These are phyloP conservation scores for Verticillium alfalfae DNA, from an alignment of 2,329 filamentous ascomycete genomes.

Conservation along the genomic window DNA sequence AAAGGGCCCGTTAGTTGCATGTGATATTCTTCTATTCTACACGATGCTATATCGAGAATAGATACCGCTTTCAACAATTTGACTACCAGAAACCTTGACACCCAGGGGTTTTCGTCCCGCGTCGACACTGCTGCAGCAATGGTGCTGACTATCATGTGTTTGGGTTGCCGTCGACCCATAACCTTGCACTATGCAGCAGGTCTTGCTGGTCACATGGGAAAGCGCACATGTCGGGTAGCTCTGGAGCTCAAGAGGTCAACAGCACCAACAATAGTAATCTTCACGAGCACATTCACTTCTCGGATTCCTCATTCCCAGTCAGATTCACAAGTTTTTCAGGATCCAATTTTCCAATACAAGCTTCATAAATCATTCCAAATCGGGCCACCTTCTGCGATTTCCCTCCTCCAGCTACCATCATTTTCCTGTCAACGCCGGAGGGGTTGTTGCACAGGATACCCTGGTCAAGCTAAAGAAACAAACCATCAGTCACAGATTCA, in stretches of 20 bases:
- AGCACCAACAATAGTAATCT: too few relatives aligned
- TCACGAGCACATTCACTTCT: too few relatives aligned
- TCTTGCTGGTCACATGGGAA: too few relatives aligned
- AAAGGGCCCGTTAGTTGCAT: neutral
- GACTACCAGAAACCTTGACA: neutral
- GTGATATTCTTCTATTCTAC: neutral
- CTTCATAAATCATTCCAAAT: neutral
- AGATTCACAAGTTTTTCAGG: neutral
- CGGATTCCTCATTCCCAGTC: neutral
- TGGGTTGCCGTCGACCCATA: too few relatives aligned
- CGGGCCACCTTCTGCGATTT: neutral
- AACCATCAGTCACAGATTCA: neutral
- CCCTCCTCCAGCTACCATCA: neutral
- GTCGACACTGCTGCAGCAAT: neutral
- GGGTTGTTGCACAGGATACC: constrained; percentile 28
- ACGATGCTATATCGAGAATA: neutral
- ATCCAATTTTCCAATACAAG: neutral
- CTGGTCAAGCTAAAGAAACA: constrained; percentile 19
- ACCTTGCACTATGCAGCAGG: too few relatives aligned
- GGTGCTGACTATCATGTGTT: neutral
- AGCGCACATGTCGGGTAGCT: too few relatives aligned
- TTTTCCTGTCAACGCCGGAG: constrained; percentile 17
- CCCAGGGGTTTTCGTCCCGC: too few relatives aligned
- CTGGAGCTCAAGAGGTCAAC: too few relatives aligned
- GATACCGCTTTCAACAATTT: neutral